These are phyloP conservation scores for Pleurotus ostreatus DNA, from an alignment of 768 basidiomycete genomes.

Conservation along the genomic window DNA sequence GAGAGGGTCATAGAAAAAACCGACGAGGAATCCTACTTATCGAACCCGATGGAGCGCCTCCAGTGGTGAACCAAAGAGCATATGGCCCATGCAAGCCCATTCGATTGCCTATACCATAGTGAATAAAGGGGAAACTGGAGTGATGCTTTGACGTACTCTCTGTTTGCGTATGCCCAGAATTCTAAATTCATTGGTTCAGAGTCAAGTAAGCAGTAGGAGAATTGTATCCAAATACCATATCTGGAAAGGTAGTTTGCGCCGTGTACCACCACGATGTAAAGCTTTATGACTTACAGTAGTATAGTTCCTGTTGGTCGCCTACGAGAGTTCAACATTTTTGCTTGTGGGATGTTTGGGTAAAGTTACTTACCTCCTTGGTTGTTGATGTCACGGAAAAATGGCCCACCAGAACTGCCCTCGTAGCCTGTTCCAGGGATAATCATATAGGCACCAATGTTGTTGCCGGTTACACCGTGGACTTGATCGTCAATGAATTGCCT, in stretches of 20 bases:
- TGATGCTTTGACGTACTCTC: conserved; percentile 20
- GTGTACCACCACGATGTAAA: neutral
- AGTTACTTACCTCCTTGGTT: conserved; percentile 25
- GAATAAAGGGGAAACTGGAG: neutral
- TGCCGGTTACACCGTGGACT: conserved; percentile 29
- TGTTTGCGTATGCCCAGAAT: conserved; percentile 34
- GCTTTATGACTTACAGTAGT: conserved; percentile 25
- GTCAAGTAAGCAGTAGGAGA: neutral
- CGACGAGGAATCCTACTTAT: conserved; percentile 17
- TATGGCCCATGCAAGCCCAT: conserved; percentile 33
- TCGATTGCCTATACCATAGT: conserved; percentile 18
- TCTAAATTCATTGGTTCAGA: conserved; percentile 13
- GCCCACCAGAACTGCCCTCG: conserved; percentile 27
- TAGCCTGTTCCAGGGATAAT: conserved; percentile 29
- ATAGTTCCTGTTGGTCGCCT: conserved; percentile 30
- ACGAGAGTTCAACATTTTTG: neutral
- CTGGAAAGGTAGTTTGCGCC: conserved; percentile 10
- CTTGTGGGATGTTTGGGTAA: neutral
- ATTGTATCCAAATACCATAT: conserved; percentile 14
- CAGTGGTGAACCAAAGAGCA: conserved; percentile 35
- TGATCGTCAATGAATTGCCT: conserved; percentile 31
- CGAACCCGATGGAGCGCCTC: conserved; percentile 23
- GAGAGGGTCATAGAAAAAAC: neutral
- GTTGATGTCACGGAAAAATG: conserved; percentile 32
- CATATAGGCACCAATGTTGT: conserved; percentile 25